These are phyloP conservation scores for Jamesozyma lodderae DNA, from an alignment of 805 yeast genomes.

Conservation along the genomic window DNA sequence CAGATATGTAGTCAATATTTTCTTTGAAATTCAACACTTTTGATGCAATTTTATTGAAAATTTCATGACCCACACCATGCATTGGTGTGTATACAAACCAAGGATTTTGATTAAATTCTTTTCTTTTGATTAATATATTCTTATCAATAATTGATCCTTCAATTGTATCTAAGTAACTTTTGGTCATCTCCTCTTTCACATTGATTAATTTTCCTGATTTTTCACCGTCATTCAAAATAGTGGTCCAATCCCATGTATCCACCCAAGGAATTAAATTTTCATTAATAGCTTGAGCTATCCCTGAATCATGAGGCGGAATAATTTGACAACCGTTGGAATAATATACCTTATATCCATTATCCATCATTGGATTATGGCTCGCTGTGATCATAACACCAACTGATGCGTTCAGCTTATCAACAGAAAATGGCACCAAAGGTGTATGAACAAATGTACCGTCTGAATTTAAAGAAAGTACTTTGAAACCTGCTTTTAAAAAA, in stretches of 20 bases:
- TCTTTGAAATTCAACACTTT: constrained; percentile 32
- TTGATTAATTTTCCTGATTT: constrained; percentile 26
- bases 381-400: constrained; percentile 94
- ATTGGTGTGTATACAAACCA: constrained; percentile 80
- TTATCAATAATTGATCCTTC: constrained; percentile 26
- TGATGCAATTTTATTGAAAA: constrained; percentile 34
- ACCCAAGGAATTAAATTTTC: constrained; percentile 54
- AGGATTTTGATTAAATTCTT: constrained; percentile 13
- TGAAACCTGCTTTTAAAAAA: constrained; percentile 58
- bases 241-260: constrained; percentile 39
- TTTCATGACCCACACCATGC: constrained; percentile 86
- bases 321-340: constrained; percentile 93
- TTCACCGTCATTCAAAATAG: constrained; percentile 30
- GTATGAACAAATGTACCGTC: constrained; percentile 51
- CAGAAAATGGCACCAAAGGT: constrained; percentile 85
- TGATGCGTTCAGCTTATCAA: constrained; percentile 51
- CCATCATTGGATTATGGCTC: constrained; percentile 75
- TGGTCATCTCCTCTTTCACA: constrained; percentile 36
- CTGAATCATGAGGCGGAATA: constrained; percentile 79
- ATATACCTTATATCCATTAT: constrained; percentile 92
- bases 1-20: constrained; percentile 33
- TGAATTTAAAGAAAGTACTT: constrained; percentile 49
- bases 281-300: constrained; percentile 57
- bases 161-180: constrained; percentile 34
- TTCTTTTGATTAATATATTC: not conserved